phyloP scores from a whole-genome alignment of 2,329 filamentous ascomycete genomes.

The Thelonectria rubi region DNA sequence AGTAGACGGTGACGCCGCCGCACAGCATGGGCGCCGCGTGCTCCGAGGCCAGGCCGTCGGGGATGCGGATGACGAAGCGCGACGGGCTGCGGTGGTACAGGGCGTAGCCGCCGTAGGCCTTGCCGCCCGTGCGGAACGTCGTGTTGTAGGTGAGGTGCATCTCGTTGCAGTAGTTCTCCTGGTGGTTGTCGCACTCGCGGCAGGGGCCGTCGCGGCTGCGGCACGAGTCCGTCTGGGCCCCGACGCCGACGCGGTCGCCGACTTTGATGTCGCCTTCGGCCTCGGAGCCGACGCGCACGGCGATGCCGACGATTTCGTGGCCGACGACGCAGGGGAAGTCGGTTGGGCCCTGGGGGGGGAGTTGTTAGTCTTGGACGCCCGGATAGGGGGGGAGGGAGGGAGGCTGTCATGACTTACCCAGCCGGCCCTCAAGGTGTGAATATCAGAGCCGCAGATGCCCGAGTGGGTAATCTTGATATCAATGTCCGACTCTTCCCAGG shows the following conservation, averaged over 20 bases:
- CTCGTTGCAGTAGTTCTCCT: constrained; percentile 74
- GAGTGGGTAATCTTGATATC: constrained; percentile 73
- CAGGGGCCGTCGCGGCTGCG: constrained; percentile 62
- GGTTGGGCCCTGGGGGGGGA: constrained; percentile 31
- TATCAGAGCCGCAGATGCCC: constrained; percentile 70
- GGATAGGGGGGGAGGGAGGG: too few species aligned
- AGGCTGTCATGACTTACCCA: constrained; percentile 49
- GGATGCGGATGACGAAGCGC: constrained; percentile 70
- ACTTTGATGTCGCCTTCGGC: constrained; percentile 60
- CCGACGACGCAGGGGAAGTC: constrained; percentile 63
- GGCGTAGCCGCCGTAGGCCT: constrained; percentile 70
- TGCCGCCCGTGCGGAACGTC: constrained; percentile 67
- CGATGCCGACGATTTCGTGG: constrained; percentile 71
- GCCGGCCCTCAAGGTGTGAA: constrained; percentile 66
- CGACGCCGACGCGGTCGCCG: constrained; percentile 74
- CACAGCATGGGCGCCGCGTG: constrained; percentile 83
- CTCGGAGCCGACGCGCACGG: constrained; percentile 61
- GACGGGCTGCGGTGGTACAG: constrained; percentile 37
- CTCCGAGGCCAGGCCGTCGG: constrained; percentile 68
- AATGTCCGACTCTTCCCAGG: constrained; percentile 72
- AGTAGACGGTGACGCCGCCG: constrained; percentile 81
- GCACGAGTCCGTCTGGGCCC: constrained; percentile 72
- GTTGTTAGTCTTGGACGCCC: constrained; percentile 17
- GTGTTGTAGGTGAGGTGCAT: constrained; percentile 68
- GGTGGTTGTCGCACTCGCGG: constrained; percentile 65